Percentiles rank a stretch among this genome's conserved stretches.
phyloP scores from a whole-genome alignment of 768 basidiomycete species.

The Pulveroboletus sp. region DNA sequence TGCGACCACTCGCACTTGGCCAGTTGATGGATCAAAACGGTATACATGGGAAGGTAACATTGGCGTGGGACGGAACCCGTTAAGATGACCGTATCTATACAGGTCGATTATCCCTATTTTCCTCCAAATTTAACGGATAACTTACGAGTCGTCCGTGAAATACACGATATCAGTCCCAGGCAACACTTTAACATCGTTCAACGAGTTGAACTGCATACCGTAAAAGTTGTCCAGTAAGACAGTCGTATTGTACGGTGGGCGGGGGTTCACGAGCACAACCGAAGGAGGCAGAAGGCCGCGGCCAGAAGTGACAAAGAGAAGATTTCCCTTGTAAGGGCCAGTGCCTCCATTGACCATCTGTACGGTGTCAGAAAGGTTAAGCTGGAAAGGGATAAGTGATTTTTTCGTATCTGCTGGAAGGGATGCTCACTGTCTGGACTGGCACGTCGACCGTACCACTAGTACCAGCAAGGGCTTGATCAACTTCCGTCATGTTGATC shows the following conservation, averaged over 20 bases:
- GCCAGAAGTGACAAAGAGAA: conserved; percentile 65
- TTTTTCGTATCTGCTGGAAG: neutral
- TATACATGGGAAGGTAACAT: conserved; percentile 65
- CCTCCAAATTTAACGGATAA: conserved; percentile 3
- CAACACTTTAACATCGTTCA: conserved; percentile 77
- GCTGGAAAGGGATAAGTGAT: conserved; percentile 34
- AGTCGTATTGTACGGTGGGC: conserved; percentile 61
- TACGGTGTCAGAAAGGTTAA: conserved; percentile 53
- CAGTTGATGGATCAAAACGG: conserved; percentile 52
- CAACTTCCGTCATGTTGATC: conserved; percentile 59
- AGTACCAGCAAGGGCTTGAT: conserved; percentile 38
- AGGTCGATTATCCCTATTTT: neutral
- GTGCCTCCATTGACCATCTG: conserved; percentile 75
- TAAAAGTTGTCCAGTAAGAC: conserved; percentile 76
- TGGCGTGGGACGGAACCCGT: conserved; percentile 64
- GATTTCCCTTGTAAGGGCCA: conserved; percentile 54
- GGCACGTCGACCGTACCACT: conserved; percentile 45
- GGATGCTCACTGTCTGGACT: conserved; percentile 36
- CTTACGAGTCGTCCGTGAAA: conserved; percentile 72
- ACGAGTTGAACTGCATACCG: conserved; percentile 77
- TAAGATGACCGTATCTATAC: conserved; percentile 59
- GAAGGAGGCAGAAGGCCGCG: conserved; percentile 61
- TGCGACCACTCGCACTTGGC: conserved; percentile 68
- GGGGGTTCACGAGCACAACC: conserved; percentile 62
- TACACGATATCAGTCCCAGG: conserved; percentile 64